Evolutionary conservation across 2,329 filamentous ascomycete genomes (phyloP).

Genomic region (Arthrobotrys musiformis): DNA sequence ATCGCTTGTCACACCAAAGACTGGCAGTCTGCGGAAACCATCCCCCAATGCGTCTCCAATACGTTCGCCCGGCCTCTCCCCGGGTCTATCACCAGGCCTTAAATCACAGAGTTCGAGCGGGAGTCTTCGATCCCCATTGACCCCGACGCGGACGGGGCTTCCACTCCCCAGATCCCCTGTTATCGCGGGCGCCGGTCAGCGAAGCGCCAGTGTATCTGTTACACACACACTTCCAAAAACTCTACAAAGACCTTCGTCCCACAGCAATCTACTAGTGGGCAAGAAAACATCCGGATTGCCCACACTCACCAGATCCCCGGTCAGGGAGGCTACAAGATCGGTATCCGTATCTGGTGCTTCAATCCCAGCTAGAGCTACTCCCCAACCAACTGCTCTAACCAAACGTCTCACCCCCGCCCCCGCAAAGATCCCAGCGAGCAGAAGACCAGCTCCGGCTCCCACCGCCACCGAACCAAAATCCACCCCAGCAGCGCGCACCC

Average conservation of each 20-base stretch:
- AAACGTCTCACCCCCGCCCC: conserved; percentile 16
- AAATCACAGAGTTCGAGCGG: conserved; percentile 38
- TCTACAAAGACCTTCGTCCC: conserved; percentile 1
- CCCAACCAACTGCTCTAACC: conserved; percentile 14
- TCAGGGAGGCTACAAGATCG: conserved; percentile 15
- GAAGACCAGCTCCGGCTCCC: neutral
- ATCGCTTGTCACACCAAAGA: conserved; percentile 23
- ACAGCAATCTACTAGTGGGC: neutral
- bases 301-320: conserved; percentile 34
- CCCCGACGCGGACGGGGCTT: conserved; percentile 33
- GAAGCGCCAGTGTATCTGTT: conserved; percentile 28
- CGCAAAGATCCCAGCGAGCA: conserved; percentile 7
- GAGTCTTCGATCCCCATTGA: conserved; percentile 18
- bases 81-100: conserved; percentile 14
- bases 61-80: conserved; percentile 4
- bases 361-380: neutral
- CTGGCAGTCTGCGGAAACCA: conserved; percentile 17
- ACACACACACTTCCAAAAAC: conserved; percentile 9
- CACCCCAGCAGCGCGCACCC: conserved; percentile 1
- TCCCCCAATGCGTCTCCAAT: conserved; percentile 33
- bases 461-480: neutral
- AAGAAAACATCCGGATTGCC: conserved; percentile 33
- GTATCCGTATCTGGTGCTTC: conserved; percentile 3
- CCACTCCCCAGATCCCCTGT: conserved; percentile 34
- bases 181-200: neutral